These are phyloP conservation scores for Tylopilus balloui DNA, from an alignment of 768 basidiomycete species.

Conservation along the genomic window DNA sequence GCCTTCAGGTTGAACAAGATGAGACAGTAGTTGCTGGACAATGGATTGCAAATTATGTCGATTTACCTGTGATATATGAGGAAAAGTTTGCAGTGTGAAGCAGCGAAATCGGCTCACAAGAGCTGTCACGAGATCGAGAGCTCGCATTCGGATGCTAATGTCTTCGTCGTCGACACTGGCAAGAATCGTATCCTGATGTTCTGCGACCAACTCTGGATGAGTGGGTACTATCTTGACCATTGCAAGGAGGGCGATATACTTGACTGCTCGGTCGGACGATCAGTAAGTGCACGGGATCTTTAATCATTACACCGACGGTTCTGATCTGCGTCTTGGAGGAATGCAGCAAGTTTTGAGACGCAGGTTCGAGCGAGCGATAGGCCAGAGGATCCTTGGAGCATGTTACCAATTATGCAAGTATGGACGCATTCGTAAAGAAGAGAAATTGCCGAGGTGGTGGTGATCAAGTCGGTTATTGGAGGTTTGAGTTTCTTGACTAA, in stretches of 20 bases:
- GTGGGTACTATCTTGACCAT: slow-evolving; percentile 94
- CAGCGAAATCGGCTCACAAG: slow-evolving; percentile 55
- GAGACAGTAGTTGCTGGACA: slow-evolving; percentile 83
- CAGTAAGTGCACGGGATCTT: slow-evolving; percentile 12
- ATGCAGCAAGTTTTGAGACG: slow-evolving; percentile 88
- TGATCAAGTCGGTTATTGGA: slow-evolving; percentile 92
- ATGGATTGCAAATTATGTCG: slow-evolving; percentile 82
- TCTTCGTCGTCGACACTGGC: slow-evolving; percentile 89
- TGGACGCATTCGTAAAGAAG: slow-evolving; percentile 97
- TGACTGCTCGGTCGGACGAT: slow-evolving; percentile 54
- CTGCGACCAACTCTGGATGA: slow-evolving; percentile 83
- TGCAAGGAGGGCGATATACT: slow-evolving; percentile 93
- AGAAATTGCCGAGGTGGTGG: slow-evolving; percentile 92
- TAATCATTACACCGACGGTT: slow-evolving; percentile 63
- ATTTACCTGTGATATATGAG: slow-evolving; percentile 55
- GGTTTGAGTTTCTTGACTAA: slow-evolving; percentile 91
- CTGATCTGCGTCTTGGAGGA: slow-evolving; percentile 90
- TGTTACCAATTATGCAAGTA: slow-evolving; percentile 95
- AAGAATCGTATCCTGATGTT: slow-evolving; percentile 89
- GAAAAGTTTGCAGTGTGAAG: background rate
- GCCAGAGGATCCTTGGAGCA: slow-evolving; percentile 79
- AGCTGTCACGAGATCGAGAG: slow-evolving; percentile 87
- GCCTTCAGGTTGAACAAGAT: slow-evolving; percentile 64
- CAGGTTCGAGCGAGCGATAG: slow-evolving; percentile 80
- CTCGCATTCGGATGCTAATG: slow-evolving; percentile 93